Evolutionary conservation across 352 stramenopile species (phyloP), one percentile per base, ranked within the genome.

Genomic region (Globisporangium mamillatum): DNA sequence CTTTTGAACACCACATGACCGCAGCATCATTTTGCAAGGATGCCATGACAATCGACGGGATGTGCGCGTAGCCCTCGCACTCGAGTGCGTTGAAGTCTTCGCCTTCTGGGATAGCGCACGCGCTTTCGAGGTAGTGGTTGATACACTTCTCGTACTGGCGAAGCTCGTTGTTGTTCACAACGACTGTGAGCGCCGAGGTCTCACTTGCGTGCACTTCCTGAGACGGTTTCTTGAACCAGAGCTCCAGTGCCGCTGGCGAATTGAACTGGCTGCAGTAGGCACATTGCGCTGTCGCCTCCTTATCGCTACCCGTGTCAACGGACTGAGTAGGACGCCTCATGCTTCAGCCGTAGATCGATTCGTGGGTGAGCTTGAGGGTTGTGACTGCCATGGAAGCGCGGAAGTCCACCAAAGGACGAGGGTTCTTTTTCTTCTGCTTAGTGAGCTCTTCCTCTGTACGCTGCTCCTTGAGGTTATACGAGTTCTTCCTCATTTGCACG

Each of bases 221-320:
- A 3, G 52, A 10, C 3, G 22, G 22, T 4, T 34, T 50, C 9
- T 36, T 66, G 6, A 16, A 14, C 60, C 60, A 66, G 25, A 66
- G 29, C 46, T 44, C 46, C 44, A 66, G 48, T 5, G 60, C 60
- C 1, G 18, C 60, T 32, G 46, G 27, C 18, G 60, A 66, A 22
- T 59, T 58, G 46, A 66, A 66, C 18, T 66, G 29, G 4, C 32
- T 58, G 29, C 46, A 66, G 44, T 66, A 66, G 36, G 12, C 20
- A 22, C 22, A 24, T 24, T 24, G 22, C 22, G 22, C 0, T 53
- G 18, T 53, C 18, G 4, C 18, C 7, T 53, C 22, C 46, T 53
- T 55, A 22, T 12, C 27, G 48, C 5, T 7, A 12, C 48, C 29
- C 29, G 29, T 5, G 29, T 32, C 29, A 32, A 32, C 29, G 29